Evolutionary conservation across 2,329 filamentous ascomycete species (phyloP), one percentile per base, ranked within the genome.

Genomic region (Fusarium sp.): DNA sequence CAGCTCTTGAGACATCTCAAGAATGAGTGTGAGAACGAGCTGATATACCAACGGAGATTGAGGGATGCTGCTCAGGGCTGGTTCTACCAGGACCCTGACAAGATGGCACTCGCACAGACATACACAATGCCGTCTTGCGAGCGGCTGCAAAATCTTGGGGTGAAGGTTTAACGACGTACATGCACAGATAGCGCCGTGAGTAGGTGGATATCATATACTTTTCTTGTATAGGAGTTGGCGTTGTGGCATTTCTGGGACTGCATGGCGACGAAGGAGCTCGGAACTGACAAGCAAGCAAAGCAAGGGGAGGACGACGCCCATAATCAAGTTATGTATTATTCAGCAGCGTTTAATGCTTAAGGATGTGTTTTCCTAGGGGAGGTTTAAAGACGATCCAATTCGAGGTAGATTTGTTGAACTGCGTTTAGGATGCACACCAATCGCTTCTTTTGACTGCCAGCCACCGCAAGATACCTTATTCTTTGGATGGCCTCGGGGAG

Each of bases 31-130:
- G 92, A 96, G 72, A 86, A 86, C 63, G 95, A 99, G 84, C 85
- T 90, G 71, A 84, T 88, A 54, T 85, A 88, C 58, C 89, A 92
- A 82, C 88, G 91, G 79, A 87, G 90, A 73, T 85, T 95, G 82
- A 86, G 91, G 71, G 91, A 97, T 73, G 92, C 94, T 54, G 95
- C 95, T 1, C 90, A 93, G 77, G 95, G 95, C 7, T 98, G 95
- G 93, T 94, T 98, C 79, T 95, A 90, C 81, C 90, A 91, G 63
- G 94, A 98, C 78, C 87, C 90, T 59, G 91, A 92, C 71, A 95
- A 94, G 85, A 90, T 97, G 90, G 89, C 91, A 70, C 83, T 90
- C 66, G 95, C 95, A 36, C 83, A 87, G 39, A 82, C 82, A 24
- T 87, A 84, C 70, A 83, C 85, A 69, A 87, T 86, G 85, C 84